phyloP scores from a whole-genome alignment of 1,284 basidiomycete species.

The Porogramme epimiltina region DNA sequence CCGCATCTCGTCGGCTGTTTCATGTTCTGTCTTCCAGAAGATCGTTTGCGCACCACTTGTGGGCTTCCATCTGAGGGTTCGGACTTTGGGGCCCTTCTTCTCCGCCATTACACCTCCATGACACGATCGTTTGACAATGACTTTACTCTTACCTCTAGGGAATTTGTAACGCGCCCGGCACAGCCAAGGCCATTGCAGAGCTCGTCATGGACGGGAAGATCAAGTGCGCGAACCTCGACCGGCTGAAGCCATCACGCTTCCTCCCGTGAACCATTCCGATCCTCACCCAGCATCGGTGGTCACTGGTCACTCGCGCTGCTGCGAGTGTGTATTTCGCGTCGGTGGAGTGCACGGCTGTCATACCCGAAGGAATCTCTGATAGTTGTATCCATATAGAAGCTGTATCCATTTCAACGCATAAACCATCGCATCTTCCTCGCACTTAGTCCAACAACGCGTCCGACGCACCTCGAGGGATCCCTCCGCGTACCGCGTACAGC shows the following conservation, averaged over 20 bases:
- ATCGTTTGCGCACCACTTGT: too few species aligned
- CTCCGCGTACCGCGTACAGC: too few species aligned
- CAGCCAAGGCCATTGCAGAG: slow-evolving; percentile 60
- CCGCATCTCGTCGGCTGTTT: neutral
- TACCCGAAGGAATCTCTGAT: too few species aligned
- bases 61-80: too few species aligned
- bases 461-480: too few species aligned
- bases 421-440: too few species aligned
- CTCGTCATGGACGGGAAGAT: slow-evolving; percentile 59
- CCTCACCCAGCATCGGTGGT: neutral
- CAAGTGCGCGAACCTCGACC: slow-evolving; percentile 49
- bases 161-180: slow-evolving; percentile 73
- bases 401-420: neutral
- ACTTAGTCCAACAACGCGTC: too few species aligned
- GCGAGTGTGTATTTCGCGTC: neutral
- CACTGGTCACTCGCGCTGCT: neutral
- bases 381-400: neutral
- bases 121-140: neutral
- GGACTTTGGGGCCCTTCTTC: too few species aligned
- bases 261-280: slow-evolving; percentile 9
- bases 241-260: slow-evolving; percentile 32
- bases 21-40: too few species aligned
- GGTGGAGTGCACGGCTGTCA: too few species aligned
- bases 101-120: too few species aligned
- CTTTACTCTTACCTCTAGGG: slow-evolving; percentile 42